Evolutionary conservation across 2,329 filamentous ascomycete species (phyloP).

Genomic region (Fusarium sarcochroum): DNA sequence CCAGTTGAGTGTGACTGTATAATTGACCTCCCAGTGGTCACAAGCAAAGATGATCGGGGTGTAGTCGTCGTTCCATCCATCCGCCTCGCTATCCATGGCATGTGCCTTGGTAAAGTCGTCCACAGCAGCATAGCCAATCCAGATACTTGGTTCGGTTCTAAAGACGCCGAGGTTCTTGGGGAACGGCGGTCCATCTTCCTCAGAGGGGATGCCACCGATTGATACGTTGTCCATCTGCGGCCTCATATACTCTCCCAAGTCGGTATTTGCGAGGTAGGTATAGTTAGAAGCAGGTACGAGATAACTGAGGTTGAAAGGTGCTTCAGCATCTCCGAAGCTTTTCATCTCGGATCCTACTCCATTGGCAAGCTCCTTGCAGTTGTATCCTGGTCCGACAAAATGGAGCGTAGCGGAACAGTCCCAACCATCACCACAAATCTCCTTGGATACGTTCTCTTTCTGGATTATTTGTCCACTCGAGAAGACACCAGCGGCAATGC

Average conservation of each 20-base stretch:
- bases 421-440: slow-evolving; percentile 39
- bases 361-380: slow-evolving; percentile 36
- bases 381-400: slow-evolving; percentile 41
- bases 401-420: slow-evolving; percentile 41
- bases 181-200: slow-evolving; percentile 3
- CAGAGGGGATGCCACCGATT: not conserved
- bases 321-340: not conserved
- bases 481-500: slow-evolving; percentile 35
- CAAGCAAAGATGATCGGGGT: slow-evolving; percentile 36
- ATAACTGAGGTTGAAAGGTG: slow-evolving; percentile 35
- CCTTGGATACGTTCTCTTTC: slow-evolving; percentile 10
- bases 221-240: slow-evolving; percentile 28
- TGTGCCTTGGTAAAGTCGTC: slow-evolving; percentile 17
- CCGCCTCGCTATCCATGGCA: rapidly evolving
- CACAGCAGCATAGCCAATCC: slow-evolving; percentile 38
- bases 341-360: slow-evolving; percentile 15
- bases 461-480: slow-evolving; percentile 25
- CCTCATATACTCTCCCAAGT: slow-evolving; percentile 33
- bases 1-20: slow-evolving; percentile 36
- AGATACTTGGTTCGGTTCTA: slow-evolving; percentile 36
- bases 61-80: slow-evolving; percentile 37
- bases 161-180: slow-evolving; percentile 36
- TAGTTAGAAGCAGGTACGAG: slow-evolving; percentile 31
- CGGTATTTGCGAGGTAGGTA: slow-evolving; percentile 30
- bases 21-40: slow-evolving; percentile 43